A percentile compares a stretch with the other conserved stretches of the same genome.
Conservation (phyloP, 1,284 basidiomycete genomes). For the Malassezia caprae region DNA sequence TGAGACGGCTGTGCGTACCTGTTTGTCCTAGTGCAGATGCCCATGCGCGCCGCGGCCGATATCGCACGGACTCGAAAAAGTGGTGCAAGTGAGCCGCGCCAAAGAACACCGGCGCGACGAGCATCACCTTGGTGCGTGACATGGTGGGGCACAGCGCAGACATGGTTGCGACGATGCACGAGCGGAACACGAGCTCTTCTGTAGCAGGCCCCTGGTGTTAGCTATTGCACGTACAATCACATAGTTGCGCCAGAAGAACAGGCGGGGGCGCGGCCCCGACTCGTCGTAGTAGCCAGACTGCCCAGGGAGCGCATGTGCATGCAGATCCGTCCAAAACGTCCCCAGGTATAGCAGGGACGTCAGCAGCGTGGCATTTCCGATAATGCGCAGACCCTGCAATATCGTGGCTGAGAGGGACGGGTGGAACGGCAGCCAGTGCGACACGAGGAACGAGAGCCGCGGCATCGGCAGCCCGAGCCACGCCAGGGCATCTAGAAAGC, state of each 20-base stretch:
- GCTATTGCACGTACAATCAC: constrained; percentile 56
- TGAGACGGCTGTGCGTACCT: constrained; percentile 52
- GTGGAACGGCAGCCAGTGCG: constrained; percentile 21
- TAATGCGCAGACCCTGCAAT: not conserved
- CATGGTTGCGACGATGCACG: constrained; percentile 67
- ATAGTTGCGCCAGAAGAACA: constrained; percentile 57
- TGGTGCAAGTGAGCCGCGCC: constrained; percentile 87
- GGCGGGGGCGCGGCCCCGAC: constrained; percentile 28
- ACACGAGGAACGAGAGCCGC: constrained; percentile 20
- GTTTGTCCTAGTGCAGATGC: constrained; percentile 57
- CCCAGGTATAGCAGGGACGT: constrained; percentile 73
- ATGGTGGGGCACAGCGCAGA: constrained; percentile 56
- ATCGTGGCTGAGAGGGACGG: constrained; percentile 18
- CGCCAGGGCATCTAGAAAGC: constrained; percentile 15
- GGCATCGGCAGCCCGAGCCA: constrained; percentile 30
- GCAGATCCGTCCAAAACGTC: constrained; percentile 61
- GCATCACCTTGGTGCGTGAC: constrained; percentile 58
- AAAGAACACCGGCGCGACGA: constrained; percentile 73
- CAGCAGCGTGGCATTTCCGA: constrained; percentile 45
- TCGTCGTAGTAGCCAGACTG: constrained; percentile 52
- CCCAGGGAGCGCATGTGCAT: constrained; percentile 58
- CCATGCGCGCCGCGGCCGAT: constrained; percentile 52
- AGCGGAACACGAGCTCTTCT: constrained; percentile 84
- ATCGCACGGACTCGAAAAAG: constrained; percentile 58
- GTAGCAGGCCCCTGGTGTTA: constrained; percentile 68